Base-by-base conservation (phyloP, 2,329 filamentous ascomycete species). In the Aspergillus vadensis region DNA sequence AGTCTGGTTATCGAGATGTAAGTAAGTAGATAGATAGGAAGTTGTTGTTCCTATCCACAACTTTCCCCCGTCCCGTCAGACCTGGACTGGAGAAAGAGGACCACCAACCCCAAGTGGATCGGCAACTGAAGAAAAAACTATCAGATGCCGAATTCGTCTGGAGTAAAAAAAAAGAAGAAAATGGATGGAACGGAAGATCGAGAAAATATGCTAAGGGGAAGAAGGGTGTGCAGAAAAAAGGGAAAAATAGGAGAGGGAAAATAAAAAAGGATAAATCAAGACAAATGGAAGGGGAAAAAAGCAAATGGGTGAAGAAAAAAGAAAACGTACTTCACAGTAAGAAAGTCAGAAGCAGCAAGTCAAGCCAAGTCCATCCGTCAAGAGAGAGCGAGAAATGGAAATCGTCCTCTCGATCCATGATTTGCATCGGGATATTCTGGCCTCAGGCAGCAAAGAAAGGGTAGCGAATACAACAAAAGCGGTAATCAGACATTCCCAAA, bases 391-490 rank as follows among this genome's bases (percentile, higher is more conserved):
- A 39, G 30, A 57, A 54, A 54, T 41, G 54, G 61, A 53, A 57
- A 55, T 62, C 32, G 43, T 15, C 54, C 25, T 49, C 51, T 49
- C 51, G 60, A 59, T 59, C 59, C 49, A 62, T 62, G 60, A 62
- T 53, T 62, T 62, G 56, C 57, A 59, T 56, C 30, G 56, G 36
- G 47, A 36, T 53, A n/a, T 15, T 36, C 32, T 15, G 50, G 56
- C 55, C 51, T 58, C 49, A 49, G 50, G 59, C 49, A 38, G 32
- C 12, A 5, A 36, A 36, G 12, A 36, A 5, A 36, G 36, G 59
- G 63, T 57, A 65, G 62, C 59, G 59, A 63, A 58, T 30, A n/a
- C 47, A 56, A 47, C 51, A 44, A 27, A 55, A 57, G 47, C 57
- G 25, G 57, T 60, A 60, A 57, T 48, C 32, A 36, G 32, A 36